Evolutionary conservation across 306 rosid species (phyloP).

Genomic region (Sicyos edulis): DNA sequence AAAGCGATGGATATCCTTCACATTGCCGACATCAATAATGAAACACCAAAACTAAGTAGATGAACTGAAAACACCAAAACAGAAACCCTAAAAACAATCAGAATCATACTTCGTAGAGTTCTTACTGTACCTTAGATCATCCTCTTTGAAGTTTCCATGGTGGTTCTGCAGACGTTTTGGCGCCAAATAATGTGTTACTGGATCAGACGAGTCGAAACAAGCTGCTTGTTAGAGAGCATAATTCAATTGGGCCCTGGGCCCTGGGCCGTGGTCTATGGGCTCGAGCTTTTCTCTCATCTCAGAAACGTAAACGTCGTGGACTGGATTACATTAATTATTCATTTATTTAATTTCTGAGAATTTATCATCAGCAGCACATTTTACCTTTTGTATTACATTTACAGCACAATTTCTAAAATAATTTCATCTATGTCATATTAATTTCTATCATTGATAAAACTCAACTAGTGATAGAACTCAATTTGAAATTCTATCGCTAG

Average conservation of each 20-base stretch:
- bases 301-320: not conserved
- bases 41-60: not conserved
- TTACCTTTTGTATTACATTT: too few relatives aligned
- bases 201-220: not conserved
- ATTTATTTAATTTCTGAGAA: too few relatives aligned
- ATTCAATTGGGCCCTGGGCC: not conserved
- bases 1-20: slow-evolving; percentile 1
- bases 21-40: not conserved
- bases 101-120: not conserved
- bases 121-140: slow-evolving; percentile 36
- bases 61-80: not conserved
- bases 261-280: not conserved
- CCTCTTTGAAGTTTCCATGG: slow-evolving; percentile 60
- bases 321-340: too few relatives aligned
- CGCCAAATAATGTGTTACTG: slow-evolving; percentile 30
- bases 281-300: not conserved
- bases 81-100: not conserved
- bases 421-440: too few relatives aligned
- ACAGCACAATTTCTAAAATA: too few relatives aligned
- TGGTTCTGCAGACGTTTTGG: slow-evolving; percentile 60
- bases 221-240: not conserved
- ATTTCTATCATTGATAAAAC: too few relatives aligned
- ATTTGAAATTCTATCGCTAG: too few relatives aligned
- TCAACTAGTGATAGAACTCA: too few relatives aligned
- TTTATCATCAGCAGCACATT: too few relatives aligned